Evolutionary conservation across 257 asterid genomes (phyloP).

Genomic region (Dorcoceras hygrometricum): DNA sequence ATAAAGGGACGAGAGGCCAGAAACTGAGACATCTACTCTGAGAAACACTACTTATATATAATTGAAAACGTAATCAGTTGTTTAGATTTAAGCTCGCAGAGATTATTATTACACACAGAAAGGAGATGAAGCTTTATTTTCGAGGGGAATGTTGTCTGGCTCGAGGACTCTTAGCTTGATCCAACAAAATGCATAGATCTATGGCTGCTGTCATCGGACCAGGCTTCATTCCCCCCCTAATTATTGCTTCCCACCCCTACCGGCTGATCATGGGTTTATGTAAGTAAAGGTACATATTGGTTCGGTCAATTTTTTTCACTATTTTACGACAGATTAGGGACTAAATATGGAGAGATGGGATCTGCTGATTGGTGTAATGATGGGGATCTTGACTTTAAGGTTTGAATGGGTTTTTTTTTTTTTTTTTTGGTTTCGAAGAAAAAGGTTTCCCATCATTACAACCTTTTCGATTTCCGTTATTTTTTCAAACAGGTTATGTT

Average conservation of each 20-base stretch:
- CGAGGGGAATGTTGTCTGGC: slow-evolving; percentile 66
- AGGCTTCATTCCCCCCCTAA: slow-evolving; percentile 52
- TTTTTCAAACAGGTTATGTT: slow-evolving; percentile 29
- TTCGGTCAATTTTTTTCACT: not conserved
- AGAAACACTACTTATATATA: not conserved
- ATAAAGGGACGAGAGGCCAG: slow-evolving; percentile 31
- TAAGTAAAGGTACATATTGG: slow-evolving; percentile 18
- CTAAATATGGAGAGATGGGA: not conserved
- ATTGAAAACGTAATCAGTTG: not conserved
- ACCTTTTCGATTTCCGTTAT: slow-evolving; percentile 15
- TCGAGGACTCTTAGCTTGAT: slow-evolving; percentile 39
- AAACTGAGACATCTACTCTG: slow-evolving; percentile 15
- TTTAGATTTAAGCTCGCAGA: not conserved
- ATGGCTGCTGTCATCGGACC: slow-evolving; percentile 47
- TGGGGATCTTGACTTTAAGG: slow-evolving; percentile 44
- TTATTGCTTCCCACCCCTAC: slow-evolving; percentile 23
- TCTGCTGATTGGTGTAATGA: slow-evolving; percentile 51
- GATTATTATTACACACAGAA: too few species aligned
- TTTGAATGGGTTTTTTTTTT: not conserved
- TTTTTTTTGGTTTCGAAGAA: not conserved
- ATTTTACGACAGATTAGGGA: not conserved
- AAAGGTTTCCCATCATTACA: slow-evolving; percentile 38
- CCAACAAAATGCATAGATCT: slow-evolving; percentile 23
- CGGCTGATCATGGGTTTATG: not conserved
- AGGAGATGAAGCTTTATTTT: slow-evolving; percentile 30